These are phyloP conservation scores for Hevea brasiliensis DNA, from an alignment of 345 rosid species.

Conservation along the genomic window DNA sequence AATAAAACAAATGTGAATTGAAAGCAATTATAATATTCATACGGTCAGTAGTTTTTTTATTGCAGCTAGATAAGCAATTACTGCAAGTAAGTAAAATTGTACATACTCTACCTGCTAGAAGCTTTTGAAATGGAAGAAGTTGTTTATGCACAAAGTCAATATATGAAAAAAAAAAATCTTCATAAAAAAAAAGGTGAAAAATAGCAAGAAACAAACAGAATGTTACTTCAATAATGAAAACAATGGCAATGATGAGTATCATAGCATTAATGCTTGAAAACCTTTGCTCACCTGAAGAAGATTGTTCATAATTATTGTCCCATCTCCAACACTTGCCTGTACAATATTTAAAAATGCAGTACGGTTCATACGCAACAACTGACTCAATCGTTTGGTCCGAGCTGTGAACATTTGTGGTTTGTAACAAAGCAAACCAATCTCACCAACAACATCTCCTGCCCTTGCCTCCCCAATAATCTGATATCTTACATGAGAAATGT, in stretches of 20 bases:
- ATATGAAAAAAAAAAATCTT: no score
- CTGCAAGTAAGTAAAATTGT: not conserved
- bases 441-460: slow-evolving; percentile 75
- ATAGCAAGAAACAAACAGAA: not conserved
- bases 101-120: not conserved
- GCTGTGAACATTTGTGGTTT: slow-evolving; percentile 84
- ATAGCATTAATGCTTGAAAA: not conserved
- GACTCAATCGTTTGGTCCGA: slow-evolving; percentile 76
- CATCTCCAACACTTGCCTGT: slow-evolving; percentile 87
- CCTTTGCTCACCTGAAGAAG: slow-evolving; percentile 66
- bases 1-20: not conserved
- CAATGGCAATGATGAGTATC: not conserved
- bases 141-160: not conserved
- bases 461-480: slow-evolving; percentile 68
- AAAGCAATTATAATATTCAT: not conserved
- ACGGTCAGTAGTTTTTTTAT: not conserved
- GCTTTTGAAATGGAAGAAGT: not conserved
- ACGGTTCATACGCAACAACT: slow-evolving; percentile 86
- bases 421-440: slow-evolving; percentile 83
- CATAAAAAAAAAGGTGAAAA: not conserved
- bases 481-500: slow-evolving; percentile 9
- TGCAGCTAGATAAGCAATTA: not conserved
- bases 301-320: slow-evolving; percentile 81
- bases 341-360: slow-evolving; percentile 64
- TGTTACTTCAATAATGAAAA: not conserved